phyloP scores from a whole-genome alignment of 768 basidiomycete genomes.

The Coprinopsis sp. region DNA sequence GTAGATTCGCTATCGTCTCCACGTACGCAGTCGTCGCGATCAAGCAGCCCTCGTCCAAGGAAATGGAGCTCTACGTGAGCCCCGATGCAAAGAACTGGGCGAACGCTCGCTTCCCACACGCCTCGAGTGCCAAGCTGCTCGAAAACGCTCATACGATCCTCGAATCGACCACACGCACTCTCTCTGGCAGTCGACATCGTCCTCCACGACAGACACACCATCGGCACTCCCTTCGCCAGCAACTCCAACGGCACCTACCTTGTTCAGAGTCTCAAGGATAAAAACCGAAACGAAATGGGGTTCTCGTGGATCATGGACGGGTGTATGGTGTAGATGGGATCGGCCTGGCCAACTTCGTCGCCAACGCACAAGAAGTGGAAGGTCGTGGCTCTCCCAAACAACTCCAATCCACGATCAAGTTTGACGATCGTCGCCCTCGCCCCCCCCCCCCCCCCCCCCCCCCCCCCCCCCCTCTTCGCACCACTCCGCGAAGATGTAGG shows the following conservation, averaged over 20 bases:
- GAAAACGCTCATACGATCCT: slow-evolving; percentile 97
- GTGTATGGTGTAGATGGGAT: slow-evolving; percentile 85
- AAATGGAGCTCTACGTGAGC: slow-evolving; percentile 84
- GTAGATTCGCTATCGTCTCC: slow-evolving; percentile 86
- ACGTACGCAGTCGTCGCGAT: slow-evolving; percentile 92
- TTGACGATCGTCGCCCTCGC: slow-evolving; percentile 88
- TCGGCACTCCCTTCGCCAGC: slow-evolving; percentile 92
- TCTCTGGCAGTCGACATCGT: slow-evolving; percentile 95
- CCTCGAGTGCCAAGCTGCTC: slow-evolving; percentile 66
- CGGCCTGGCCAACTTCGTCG: slow-evolving; percentile 84
- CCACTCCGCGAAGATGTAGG: slow-evolving; percentile 53
- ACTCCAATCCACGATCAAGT: slow-evolving; percentile 78
- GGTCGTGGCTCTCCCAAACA: slow-evolving; percentile 63
- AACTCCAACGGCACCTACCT: slow-evolving; percentile 97
- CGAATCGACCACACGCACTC: slow-evolving; percentile 88
- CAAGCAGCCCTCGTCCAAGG: slow-evolving; percentile 70
- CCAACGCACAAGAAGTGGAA: slow-evolving; percentile 82
- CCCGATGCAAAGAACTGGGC: slow-evolving; percentile 83
- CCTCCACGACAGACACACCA: slow-evolving; percentile 53
- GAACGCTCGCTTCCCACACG: slow-evolving; percentile 89
- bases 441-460: no score
- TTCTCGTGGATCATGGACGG: slow-evolving; percentile 90
- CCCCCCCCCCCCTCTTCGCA: no score
- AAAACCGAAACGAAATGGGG: slow-evolving; percentile 83
- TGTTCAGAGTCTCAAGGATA: slow-evolving; percentile 84